These are phyloP conservation scores for Aspergillus asperescens DNA, from an alignment of 495 filamentous ascomycete species.

Conservation along the genomic window DNA sequence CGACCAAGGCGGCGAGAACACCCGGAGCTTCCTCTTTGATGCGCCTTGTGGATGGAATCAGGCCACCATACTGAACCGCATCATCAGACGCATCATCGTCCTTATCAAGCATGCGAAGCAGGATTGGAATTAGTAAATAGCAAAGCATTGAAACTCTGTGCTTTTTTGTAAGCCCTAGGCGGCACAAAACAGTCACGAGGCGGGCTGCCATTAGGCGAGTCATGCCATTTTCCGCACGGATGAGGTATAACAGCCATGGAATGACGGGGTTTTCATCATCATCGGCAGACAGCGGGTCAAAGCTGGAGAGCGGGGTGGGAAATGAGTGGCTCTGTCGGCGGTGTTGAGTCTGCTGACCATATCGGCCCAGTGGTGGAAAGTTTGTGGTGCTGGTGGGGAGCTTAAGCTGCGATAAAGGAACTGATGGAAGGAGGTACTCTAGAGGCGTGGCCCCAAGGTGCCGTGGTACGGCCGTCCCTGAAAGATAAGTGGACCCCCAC, in stretches of 20 bases:
- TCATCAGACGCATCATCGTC: constrained; percentile 41
- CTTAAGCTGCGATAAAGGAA: constrained; percentile 31
- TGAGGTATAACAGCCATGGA: constrained; percentile 72
- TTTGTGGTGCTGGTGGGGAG: constrained; percentile 32
- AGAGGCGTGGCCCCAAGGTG: constrained; percentile 46
- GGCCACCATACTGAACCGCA: constrained; percentile 34
- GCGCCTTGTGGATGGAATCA: constrained; percentile 31
- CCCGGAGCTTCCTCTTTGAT: constrained; percentile 67
- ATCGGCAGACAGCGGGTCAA: constrained; percentile 41
- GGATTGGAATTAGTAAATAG: constrained; percentile 63
- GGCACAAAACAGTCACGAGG: constrained; percentile 70
- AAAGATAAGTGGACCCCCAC: constrained; percentile 44
- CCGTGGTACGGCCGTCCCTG: constrained; percentile 41
- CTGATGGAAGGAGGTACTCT: constrained; percentile 56
- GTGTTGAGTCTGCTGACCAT: constrained; percentile 40
- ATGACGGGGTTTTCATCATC: constrained; percentile 75
- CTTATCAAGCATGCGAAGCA: constrained; percentile 64
- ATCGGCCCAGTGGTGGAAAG: constrained; percentile 55
- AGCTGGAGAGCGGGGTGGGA: constrained; percentile 30
- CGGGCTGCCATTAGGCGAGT: constrained; percentile 73
- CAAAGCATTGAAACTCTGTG: constrained; percentile 57
- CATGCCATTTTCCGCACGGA: constrained; percentile 57
- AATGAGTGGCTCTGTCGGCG: constrained; percentile 41
- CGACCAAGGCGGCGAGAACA: constrained; percentile 71
- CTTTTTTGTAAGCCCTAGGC: constrained; percentile 60